Base-by-base conservation (phyloP, 805 yeast genomes). In the Starmerella tilneyi region DNA sequence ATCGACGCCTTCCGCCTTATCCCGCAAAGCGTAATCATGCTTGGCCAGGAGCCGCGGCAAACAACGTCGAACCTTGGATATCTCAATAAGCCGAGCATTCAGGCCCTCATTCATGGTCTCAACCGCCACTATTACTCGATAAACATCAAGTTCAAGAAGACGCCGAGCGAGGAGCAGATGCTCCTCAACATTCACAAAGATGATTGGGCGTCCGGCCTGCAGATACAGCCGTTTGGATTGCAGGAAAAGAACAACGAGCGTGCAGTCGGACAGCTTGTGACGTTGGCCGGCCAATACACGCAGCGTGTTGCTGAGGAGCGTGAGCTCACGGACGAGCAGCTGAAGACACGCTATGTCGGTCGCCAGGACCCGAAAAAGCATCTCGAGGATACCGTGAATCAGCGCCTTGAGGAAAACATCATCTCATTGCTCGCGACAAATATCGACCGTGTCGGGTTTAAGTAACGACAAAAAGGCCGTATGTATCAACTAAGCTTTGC, bases 311-410 rank as follows among this genome's bases (percentile, higher is more conserved):
- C 81, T 55, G 97, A 94, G 65, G 98, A 92, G 63, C 82, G 81
- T 62, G 94, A 84, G 53, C 70, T 92, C 54, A 70, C 78, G 37
- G 94, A 83, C 58, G 95, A 84, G 32, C 92, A 88, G 64, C 74
- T 89, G 56, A 85, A 84, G 65, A 89, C 96, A 7, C 79, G 98
- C 62, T 94, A 89, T 60, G 96, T 92, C 29, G 99, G 99, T 57
- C 88, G 85, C 63, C 96, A 89, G 66, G 98, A 92, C 65, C 99
- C 99, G 33, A 92, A 94, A 77, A 92, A 89, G 69, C 99, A 92
- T 69, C 71, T 92, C 57, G 74, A 81, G 39, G 96, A 84, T 52
- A 83, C 94, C 0, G 94, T 95, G 9, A 94, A 84, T 54, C 70
- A 72, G 49, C 71, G 84, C 43, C 76, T 94, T 56, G 98, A 92